Evolutionary conservation across 305 asterid genomes (phyloP).

Genomic region (Fraxinus greggii): DNA sequence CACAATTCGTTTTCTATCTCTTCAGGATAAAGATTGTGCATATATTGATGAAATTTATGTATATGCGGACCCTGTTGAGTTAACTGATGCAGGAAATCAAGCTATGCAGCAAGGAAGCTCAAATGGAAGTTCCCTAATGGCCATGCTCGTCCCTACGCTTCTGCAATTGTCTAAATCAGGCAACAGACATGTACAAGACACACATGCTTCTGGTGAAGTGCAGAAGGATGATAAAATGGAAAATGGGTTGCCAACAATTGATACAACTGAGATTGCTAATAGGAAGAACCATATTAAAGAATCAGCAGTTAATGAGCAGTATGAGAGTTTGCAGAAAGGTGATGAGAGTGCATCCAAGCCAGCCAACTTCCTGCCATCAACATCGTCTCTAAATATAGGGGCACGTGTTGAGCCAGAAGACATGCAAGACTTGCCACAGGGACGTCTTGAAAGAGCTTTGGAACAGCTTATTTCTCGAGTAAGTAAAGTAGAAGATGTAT

Average conservation of each 20-base stretch:
- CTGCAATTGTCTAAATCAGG: slow-evolving; percentile 74
- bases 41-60: slow-evolving; percentile 72
- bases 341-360: slow-evolving; percentile 37
- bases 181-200: slow-evolving; percentile 34
- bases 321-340: slow-evolving; percentile 35
- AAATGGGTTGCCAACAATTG: slow-evolving; percentile 22
- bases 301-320: slow-evolving; percentile 27
- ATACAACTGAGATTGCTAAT: slow-evolving; percentile 22
- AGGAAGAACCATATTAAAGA: slow-evolving; percentile 23
- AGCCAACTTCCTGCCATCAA: slow-evolving; percentile 27
- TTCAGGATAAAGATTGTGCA: slow-evolving; percentile 63
- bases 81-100: slow-evolving; percentile 48
- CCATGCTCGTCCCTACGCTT: slow-evolving; percentile 85
- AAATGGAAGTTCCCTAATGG: slow-evolving; percentile 65
- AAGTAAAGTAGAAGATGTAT: slow-evolving; percentile 73
- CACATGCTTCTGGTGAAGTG: slow-evolving; percentile 41
- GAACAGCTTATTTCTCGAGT: slow-evolving; percentile 72
- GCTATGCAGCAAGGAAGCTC: slow-evolving; percentile 40
- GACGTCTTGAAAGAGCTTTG: slow-evolving; percentile 53
- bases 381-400: slow-evolving; percentile 19
- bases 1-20: slow-evolving; percentile 74
- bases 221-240: slow-evolving; percentile 39
- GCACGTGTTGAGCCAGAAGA: slow-evolving; percentile 30
- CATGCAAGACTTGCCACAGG: slow-evolving; percentile 27
- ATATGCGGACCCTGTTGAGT: slow-evolving; percentile 59